Evolutionary conservation across 2,329 filamentous ascomycete species (phyloP).

Genomic region (Neofusicoccum cordaticola): DNA sequence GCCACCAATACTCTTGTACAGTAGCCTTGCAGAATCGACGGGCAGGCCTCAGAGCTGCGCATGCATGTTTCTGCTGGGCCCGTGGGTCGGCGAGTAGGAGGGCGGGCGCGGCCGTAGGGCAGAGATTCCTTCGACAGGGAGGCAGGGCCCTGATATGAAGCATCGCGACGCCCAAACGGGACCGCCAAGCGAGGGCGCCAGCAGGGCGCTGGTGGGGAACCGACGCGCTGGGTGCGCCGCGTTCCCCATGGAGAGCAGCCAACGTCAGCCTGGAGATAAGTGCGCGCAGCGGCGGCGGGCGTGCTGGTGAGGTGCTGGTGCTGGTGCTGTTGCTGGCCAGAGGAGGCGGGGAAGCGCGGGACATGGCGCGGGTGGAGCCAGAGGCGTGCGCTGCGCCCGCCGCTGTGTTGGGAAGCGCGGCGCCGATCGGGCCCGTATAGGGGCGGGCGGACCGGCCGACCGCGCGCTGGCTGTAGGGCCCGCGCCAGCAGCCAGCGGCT

Average conservation of each 20-base stretch:
- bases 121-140: slow-evolving; percentile 13
- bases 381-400: slow-evolving; percentile 3
- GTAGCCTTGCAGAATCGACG: slow-evolving; percentile 36
- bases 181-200: background rate
- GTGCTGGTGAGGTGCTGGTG: too few species aligned
- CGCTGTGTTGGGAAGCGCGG: background rate
- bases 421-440: slow-evolving; percentile 1
- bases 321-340: background rate
- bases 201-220: slow-evolving; percentile 9
- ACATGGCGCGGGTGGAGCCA: background rate
- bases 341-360: slow-evolving; percentile 6
- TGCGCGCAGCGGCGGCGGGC: too few species aligned
- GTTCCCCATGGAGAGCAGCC: background rate
- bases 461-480: background rate
- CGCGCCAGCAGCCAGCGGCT: background rate
- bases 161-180: background rate
- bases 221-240: background rate
- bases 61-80: slow-evolving; percentile 10
- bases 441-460: background rate
- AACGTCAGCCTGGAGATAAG: slow-evolving; percentile 7
- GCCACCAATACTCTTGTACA: slow-evolving; percentile 39
- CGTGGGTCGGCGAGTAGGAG: background rate
- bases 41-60: background rate
- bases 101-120: slow-evolving; percentile 2
- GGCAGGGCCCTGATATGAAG: background rate